Conservation (phyloP, 2,329 filamentous ascomycete genomes). For the Periconia sp. region DNA sequence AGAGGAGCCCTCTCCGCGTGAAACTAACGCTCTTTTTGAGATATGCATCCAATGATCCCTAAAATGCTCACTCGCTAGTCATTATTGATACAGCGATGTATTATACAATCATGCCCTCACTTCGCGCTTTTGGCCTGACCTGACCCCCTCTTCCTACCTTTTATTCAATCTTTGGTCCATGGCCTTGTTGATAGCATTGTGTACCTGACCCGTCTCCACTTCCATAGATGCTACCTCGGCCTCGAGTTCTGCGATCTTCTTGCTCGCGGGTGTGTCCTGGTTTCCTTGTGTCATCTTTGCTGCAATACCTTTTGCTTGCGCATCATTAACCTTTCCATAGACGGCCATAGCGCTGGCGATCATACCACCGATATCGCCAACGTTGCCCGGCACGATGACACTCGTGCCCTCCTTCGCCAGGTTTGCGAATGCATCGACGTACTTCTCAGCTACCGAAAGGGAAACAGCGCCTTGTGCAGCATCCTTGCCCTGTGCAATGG, state of each 20-base stretch:
- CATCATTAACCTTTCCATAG: slow-evolving; percentile 88
- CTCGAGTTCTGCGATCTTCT: slow-evolving; percentile 41
- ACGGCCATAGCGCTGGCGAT: slow-evolving; percentile 95
- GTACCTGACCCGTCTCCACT: slow-evolving; percentile 27
- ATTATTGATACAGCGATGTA: slow-evolving; percentile 41
- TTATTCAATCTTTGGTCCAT: slow-evolving; percentile 44
- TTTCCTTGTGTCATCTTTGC: slow-evolving; percentile 47
- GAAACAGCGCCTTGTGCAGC: slow-evolving; percentile 84
- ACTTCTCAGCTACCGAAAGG: slow-evolving; percentile 92
- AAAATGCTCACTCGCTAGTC: slow-evolving; percentile 13
- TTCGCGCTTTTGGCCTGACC: neutral
- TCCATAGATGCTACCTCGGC: slow-evolving; percentile 31
- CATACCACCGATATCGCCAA: slow-evolving; percentile 95
- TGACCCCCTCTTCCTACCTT: slow-evolving; percentile 20
- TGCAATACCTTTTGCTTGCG: slow-evolving; percentile 73
- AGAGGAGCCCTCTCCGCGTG: slow-evolving; percentile 19
- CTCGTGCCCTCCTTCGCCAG: slow-evolving; percentile 95
- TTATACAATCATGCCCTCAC: slow-evolving; percentile 30
- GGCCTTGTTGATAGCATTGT: slow-evolving; percentile 39
- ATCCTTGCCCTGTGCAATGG: slow-evolving; percentile 74
- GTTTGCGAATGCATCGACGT: slow-evolving; percentile 92
- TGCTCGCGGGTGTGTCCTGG: slow-evolving; percentile 26
- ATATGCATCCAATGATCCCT: slow-evolving; percentile 26
- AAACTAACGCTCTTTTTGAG: slow-evolving; percentile 19
- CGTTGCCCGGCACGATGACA: slow-evolving; percentile 94